Evolutionary conservation across 2,329 filamentous ascomycete species (phyloP).

Genomic region (Xylaria sp.): DNA sequence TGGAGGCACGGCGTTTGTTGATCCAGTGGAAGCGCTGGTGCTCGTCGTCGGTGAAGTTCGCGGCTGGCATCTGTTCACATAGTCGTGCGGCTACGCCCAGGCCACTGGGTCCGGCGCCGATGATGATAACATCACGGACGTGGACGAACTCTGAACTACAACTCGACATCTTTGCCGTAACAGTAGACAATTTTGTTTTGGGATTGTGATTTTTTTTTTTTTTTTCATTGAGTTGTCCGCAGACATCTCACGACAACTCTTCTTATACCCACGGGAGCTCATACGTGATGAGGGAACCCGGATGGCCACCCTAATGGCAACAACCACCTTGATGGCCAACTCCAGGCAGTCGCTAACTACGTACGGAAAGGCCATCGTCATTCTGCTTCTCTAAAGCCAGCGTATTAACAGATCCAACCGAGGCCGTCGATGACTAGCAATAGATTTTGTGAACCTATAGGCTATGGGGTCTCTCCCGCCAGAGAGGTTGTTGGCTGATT

Average conservation of each 20-base stretch:
- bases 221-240: neutral
- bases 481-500: too few species aligned
- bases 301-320: constrained; percentile 7
- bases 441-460: too few species aligned
- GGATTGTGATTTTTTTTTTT: neutral
- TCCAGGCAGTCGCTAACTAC: neutral
- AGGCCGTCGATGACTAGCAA: too few species aligned
- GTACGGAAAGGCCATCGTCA: neutral
- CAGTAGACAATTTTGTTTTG: neutral
- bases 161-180: constrained; percentile 10
- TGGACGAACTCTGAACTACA: constrained; percentile 25
- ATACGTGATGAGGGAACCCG: constrained; percentile 3
- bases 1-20: constrained; percentile 52
- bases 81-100: constrained; percentile 69
- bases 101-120: constrained; percentile 71
- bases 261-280: constrained; percentile 1
- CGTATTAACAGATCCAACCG: neutral
- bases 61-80: constrained; percentile 66
- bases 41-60: constrained; percentile 78
- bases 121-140: constrained; percentile 62
- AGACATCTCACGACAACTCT: neutral
- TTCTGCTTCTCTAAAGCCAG: neutral
- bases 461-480: too few species aligned
- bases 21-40: constrained; percentile 79
- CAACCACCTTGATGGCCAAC: constrained; percentile 12